These are phyloP conservation scores for Macrophomina phaseolina DNA, from an alignment of 2,329 filamentous ascomycete genomes.

Conservation along the genomic window DNA sequence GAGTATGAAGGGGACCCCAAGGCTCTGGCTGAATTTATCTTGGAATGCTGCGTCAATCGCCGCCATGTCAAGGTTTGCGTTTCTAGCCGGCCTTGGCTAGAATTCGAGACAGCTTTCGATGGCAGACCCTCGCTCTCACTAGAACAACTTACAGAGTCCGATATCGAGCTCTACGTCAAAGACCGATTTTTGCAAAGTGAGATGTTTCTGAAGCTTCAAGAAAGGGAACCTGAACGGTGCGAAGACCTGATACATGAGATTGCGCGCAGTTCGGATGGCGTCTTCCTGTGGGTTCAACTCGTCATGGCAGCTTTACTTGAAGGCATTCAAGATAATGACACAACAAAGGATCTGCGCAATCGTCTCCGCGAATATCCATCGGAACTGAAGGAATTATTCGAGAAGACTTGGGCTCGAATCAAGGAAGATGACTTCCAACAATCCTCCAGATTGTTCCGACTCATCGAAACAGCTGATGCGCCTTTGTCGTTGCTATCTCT, in stretches of 20 bases:
- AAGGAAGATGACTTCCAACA: slow-evolving; percentile 22
- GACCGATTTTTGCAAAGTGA: slow-evolving; percentile 3
- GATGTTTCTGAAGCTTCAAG: slow-evolving; percentile 12
- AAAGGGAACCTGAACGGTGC: not conserved
- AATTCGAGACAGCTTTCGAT: slow-evolving; percentile 16
- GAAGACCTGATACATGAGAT: slow-evolving; percentile 22
- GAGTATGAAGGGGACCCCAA: slow-evolving; percentile 18
- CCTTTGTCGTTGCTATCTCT: slow-evolving; percentile 29
- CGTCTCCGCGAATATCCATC: slow-evolving; percentile 29
- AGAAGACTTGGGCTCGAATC: slow-evolving; percentile 26
- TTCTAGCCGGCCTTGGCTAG: slow-evolving; percentile 4
- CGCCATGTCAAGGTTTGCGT: slow-evolving; percentile 21
- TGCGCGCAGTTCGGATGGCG: slow-evolving; percentile 29
- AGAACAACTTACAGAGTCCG: slow-evolving; percentile 24
- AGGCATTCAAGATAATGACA: slow-evolving; percentile 29
- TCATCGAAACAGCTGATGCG: slow-evolving; percentile 18
- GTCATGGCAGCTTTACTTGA: slow-evolving; percentile 30
- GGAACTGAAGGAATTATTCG: slow-evolving; percentile 31
- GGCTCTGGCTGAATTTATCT: not conserved
- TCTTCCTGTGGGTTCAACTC: slow-evolving; percentile 34
- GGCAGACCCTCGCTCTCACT: slow-evolving; percentile 20
- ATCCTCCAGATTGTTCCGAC: slow-evolving; percentile 30
- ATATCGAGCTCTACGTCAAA: slow-evolving; percentile 22
- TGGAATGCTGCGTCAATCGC: not conserved
- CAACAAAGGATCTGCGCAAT: slow-evolving; percentile 24